phyloP scores from a whole-genome alignment of 768 basidiomycete genomes.

The Psilocybe subaeruginosa region DNA sequence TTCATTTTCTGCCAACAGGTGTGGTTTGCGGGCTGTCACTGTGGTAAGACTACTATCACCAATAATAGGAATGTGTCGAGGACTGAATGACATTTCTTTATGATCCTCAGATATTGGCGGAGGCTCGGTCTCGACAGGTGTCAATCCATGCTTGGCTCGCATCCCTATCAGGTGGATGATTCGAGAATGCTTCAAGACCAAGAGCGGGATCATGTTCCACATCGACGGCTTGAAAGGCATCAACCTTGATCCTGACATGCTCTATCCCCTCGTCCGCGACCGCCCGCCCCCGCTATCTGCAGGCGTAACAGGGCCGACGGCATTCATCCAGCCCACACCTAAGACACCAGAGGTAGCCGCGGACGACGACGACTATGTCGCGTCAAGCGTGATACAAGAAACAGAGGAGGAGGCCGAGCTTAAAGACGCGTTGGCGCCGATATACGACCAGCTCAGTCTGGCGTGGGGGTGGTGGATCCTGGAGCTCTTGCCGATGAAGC shows the following conservation, averaged over 20 bases:
- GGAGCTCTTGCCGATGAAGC: slow-evolving; percentile 32
- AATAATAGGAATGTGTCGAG: neutral
- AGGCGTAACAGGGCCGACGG: slow-evolving; percentile 6
- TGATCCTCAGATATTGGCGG: slow-evolving; percentile 54
- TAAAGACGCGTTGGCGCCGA: slow-evolving; percentile 45
- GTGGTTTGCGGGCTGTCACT: slow-evolving; percentile 46
- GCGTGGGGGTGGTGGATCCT: slow-evolving; percentile 47
- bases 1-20: slow-evolving; percentile 14
- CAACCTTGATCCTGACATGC: slow-evolving; percentile 39
- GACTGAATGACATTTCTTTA: neutral
- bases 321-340: slow-evolving; percentile 31
- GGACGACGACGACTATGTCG: slow-evolving; percentile 9
- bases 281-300: slow-evolving; percentile 42
- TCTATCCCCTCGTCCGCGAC: slow-evolving; percentile 37
- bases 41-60: slow-evolving; percentile 34
- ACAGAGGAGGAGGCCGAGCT: slow-evolving; percentile 56
- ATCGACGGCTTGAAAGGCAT: slow-evolving; percentile 41
- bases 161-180: slow-evolving; percentile 72
- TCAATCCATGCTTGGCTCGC: slow-evolving; percentile 45
- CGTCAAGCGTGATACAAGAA: slow-evolving; percentile 15
- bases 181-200: slow-evolving; percentile 59
- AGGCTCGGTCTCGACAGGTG: slow-evolving; percentile 48
- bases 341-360: slow-evolving; percentile 23
- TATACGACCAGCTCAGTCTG: slow-evolving; percentile 53
- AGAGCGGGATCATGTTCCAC: slow-evolving; percentile 63